A percentile compares a stretch with the other conserved stretches of the same genome.
These are phyloP conservation scores for Neurospora sp. DNA, from an alignment of 495 filamentous ascomycete species.

Conservation along the genomic window DNA sequence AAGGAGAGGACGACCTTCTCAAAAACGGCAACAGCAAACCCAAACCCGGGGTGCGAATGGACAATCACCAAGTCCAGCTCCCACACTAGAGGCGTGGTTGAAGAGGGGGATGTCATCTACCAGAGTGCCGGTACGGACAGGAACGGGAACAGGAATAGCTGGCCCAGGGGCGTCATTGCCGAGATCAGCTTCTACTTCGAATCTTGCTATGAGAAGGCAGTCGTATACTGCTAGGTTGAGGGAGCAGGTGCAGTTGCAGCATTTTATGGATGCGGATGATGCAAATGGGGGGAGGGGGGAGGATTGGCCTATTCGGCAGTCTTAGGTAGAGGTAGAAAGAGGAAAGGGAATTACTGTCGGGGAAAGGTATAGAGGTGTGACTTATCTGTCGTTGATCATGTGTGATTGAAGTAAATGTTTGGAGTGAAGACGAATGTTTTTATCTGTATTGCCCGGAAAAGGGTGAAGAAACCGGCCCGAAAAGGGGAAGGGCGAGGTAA, in stretches of 20 bases:
- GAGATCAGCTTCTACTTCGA: neutral
- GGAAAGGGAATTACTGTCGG: neutral
- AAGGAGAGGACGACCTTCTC: neutral
- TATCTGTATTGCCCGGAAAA: too few species aligned
- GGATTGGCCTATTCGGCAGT: neutral
- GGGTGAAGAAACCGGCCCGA: neutral
- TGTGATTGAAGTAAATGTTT: neutral
- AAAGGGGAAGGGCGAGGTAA: neutral
- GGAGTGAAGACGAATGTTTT: neutral
- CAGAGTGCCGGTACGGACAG: neutral
- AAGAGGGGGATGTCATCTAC: neutral
- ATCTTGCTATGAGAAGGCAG: neutral
- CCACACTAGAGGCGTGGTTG: neutral
- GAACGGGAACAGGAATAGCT: neutral
- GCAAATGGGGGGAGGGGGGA: neutral
- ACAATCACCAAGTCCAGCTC: neutral
- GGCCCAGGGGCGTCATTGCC: neutral
- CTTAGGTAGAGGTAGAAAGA: too few species aligned
- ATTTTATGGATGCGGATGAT: neutral
- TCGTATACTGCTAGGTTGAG: neutral
- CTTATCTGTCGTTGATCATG: neutral
- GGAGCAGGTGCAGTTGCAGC: neutral
- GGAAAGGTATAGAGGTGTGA: neutral
- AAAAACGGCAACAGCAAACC: neutral
- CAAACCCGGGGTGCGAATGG: neutral